These are phyloP conservation scores for Jamesozyma hellenica DNA, from an alignment of 805 yeast species.

Conservation along the genomic window DNA sequence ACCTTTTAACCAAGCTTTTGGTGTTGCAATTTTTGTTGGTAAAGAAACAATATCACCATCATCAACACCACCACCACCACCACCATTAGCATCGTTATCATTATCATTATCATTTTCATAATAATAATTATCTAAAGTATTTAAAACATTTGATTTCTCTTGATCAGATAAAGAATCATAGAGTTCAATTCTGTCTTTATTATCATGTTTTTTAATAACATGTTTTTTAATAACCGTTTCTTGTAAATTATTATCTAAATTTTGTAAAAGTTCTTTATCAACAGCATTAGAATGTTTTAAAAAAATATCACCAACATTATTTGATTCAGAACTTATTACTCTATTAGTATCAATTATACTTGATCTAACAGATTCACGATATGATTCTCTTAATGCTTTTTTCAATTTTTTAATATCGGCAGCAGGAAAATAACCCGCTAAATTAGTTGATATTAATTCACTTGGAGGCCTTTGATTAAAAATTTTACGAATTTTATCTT, in stretches of 20 bases:
- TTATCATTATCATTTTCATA: background rate
- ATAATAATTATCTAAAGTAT: constrained; percentile 1
- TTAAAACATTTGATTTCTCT: background rate
- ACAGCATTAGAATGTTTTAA: constrained; percentile 47
- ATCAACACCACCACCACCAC: too few species aligned
- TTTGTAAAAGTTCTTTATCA: constrained; percentile 35
- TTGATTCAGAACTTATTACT: constrained; percentile 29
- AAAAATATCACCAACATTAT: constrained; percentile 57
- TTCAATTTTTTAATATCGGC: constrained; percentile 62
- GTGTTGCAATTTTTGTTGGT: constrained; percentile 38
- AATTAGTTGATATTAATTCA: constrained; percentile 78
- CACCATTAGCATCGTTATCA: constrained; percentile 10
- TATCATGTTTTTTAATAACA: constrained; percentile 7
- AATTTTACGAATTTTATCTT: constrained; percentile 31
- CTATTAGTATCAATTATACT: constrained; percentile 7
- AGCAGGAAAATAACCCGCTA: constrained; percentile 86
- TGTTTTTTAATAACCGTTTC: constrained; percentile 20
- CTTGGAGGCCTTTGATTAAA: constrained; percentile 92
- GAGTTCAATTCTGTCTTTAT: constrained; percentile 1
- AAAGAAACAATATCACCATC: constrained; percentile 32
- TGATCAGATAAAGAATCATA: constrained; percentile 2
- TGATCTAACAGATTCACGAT: constrained; percentile 61
- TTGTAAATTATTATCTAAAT: constrained; percentile 11
- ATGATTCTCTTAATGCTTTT: constrained; percentile 75
- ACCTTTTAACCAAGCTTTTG: constrained; percentile 85